Conservation (phyloP, 805 yeast genomes). For the Candida ipomoeae region DNA sequence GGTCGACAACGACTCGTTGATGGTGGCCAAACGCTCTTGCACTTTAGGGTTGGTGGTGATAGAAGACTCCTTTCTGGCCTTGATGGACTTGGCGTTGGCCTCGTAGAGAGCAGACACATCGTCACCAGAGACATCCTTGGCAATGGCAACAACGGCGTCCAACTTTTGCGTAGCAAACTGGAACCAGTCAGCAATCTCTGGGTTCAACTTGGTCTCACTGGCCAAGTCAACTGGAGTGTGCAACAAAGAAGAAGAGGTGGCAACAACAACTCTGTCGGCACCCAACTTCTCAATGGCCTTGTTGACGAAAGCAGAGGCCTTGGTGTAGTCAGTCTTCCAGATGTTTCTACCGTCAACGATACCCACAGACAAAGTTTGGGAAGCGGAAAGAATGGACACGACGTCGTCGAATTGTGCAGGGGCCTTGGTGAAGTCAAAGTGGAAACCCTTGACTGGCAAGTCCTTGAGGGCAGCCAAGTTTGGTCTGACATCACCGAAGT, state of each 20-base stretch:
- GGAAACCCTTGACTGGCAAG: slow-evolving; percentile 92
- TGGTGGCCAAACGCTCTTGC: slow-evolving; percentile 75
- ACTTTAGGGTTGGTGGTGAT: slow-evolving; percentile 92
- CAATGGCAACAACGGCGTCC: slow-evolving; percentile 82
- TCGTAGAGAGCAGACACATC: slow-evolving; percentile 73
- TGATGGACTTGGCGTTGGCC: slow-evolving; percentile 83
- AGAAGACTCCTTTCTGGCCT: slow-evolving; percentile 79
- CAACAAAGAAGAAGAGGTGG: slow-evolving; percentile 93
- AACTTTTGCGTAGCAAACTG: slow-evolving; percentile 97
- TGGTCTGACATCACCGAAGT: slow-evolving; percentile 98
- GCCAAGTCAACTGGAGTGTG: slow-evolving; percentile 98
- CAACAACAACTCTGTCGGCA: slow-evolving; percentile 77
- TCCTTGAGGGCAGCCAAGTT: slow-evolving; percentile 84
- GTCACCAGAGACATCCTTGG: slow-evolving; percentile 81
- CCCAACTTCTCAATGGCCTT: slow-evolving; percentile 84
- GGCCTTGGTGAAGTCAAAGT: slow-evolving; percentile 92
- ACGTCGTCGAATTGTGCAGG: slow-evolving; percentile 94
- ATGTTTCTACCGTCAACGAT: slow-evolving; percentile 98
- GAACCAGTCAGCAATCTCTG: slow-evolving; percentile 95
- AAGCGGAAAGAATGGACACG: slow-evolving; percentile 55
- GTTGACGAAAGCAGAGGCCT: slow-evolving; percentile 77
- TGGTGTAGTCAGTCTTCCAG: slow-evolving; percentile 95
- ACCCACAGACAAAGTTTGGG: slow-evolving; percentile 91
- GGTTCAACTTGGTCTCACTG: slow-evolving; percentile 86
- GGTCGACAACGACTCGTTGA: slow-evolving; percentile 70